Evolutionary conservation across 225 moss, liverwort and hornwort genomes (phyloP).

Genomic region (Takakia lepidozioides): DNA sequence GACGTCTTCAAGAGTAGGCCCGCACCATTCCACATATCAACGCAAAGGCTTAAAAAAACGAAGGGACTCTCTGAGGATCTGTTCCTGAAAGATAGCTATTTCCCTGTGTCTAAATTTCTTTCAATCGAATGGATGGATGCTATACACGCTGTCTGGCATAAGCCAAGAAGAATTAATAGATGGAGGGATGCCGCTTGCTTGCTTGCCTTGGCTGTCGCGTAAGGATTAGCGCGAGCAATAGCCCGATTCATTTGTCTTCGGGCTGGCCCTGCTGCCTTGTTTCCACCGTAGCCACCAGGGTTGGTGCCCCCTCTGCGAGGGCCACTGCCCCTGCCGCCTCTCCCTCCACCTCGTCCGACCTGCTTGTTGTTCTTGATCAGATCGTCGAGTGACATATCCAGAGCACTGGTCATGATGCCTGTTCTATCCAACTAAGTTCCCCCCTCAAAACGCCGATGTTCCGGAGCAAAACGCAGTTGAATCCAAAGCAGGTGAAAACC

Average conservation of each 20-base stretch:
- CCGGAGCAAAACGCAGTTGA: no score
- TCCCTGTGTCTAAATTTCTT: no score
- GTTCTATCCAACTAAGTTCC: constrained; percentile 1
- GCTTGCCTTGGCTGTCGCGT: constrained; percentile 98
- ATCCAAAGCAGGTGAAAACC: no score
- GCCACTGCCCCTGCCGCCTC: constrained; percentile 42
- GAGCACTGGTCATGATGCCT: constrained; percentile 75
- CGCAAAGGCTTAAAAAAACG: no score
- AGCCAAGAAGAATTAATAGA: constrained; percentile 69
- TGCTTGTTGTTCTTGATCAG: constrained; percentile 99
- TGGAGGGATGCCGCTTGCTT: constrained; percentile 87
- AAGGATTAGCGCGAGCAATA: constrained; percentile 84
- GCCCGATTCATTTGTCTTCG: constrained; percentile 95
- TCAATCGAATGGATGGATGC: no score
- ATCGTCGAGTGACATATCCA: constrained; percentile 98
- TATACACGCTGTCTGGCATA: constrained; percentile 76
- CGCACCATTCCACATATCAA: constrained; percentile 38
- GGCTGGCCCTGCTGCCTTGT: constrained; percentile 71
- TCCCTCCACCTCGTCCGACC: constrained; percentile 55
- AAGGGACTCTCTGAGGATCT: constrained; percentile 27
- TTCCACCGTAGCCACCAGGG: constrained; percentile 72
- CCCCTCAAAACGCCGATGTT: no score
- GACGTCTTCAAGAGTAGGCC: constrained; percentile 39
- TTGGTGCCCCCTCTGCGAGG: constrained; percentile 60
- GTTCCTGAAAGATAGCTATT: no score